Base-by-base conservation (phyloP, 1,139 yeast species). In the Kodamaea sp. region DNA sequence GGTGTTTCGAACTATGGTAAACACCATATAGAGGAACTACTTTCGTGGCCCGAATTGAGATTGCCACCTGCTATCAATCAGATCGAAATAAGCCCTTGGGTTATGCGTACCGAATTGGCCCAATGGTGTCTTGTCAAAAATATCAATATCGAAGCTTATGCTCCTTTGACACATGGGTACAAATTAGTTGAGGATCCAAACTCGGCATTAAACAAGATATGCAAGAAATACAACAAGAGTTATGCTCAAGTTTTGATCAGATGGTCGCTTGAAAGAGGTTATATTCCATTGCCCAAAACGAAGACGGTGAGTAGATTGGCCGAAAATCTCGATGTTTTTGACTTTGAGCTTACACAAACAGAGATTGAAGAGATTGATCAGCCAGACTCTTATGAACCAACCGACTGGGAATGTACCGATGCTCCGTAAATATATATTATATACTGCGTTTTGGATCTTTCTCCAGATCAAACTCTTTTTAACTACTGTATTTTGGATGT, bases 81-180 rank as follows among this genome's bases (percentile, higher is more conserved):
- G 55, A 74, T 84, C 45, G 90, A 84, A 58, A 74, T 84, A 11
- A 79, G 85, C 45, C 92, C 90, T 1, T 84, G 89, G 88, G 67
- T 81, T 41, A 81, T 80, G 85, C 68, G 88, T 50, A 65, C 67
- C 30, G 83, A 82, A 29, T 60, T 84, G 39, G 78, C 79, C 3
- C 72, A 74, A 29, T 81, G 64, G 60, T 81, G 84, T 45, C 60
- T 66, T 34, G 34, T 35, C 4, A 49, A 62, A 10, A 55, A 54
- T 11, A 62, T 67, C 23, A 52, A 47, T 6, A 69, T 65, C 7
- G 70, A 67, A 47, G 73, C 73, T 0, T 67, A 61, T 40, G 61
- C 70, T 9, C 73, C 73, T 0, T 57, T 67, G 34, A 67, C 72
- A 23, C 69, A 63, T 44, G 71, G 72, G 0, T 47, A 48, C 36